phyloP scores from a whole-genome alignment of 2,329 filamentous ascomycete species.

The Calonectria ilicicola region DNA sequence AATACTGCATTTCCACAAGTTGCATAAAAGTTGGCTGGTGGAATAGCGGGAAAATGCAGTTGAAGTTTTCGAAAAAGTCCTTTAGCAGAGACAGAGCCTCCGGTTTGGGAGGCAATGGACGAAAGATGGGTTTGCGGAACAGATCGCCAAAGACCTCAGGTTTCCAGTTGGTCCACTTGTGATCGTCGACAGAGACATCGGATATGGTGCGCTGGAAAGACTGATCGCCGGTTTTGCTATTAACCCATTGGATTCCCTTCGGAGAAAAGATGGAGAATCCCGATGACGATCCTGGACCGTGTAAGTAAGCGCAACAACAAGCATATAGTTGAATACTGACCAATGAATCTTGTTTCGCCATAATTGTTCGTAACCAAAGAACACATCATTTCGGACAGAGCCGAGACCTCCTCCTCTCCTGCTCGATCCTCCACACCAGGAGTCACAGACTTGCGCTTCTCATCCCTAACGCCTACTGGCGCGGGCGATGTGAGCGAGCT shows the following conservation, averaged over 20 bases:
- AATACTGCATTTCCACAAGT: conserved; percentile 93
- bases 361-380: conserved; percentile 94
- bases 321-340: conserved; percentile 59
- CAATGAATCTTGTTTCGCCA: conserved; percentile 96
- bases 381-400: conserved; percentile 98
- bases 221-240: conserved; percentile 94
- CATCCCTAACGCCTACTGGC: conserved; percentile 54
- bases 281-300: conserved; percentile 85
- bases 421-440: conserved; percentile 41
- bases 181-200: conserved; percentile 89
- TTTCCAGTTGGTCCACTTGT: conserved; percentile 98
- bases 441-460: conserved; percentile 45
- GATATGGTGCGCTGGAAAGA: conserved; percentile 97
- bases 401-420: conserved; percentile 77
- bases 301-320: conserved; percentile 21
- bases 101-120: conserved; percentile 84
- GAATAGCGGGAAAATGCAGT: conserved; percentile 97
- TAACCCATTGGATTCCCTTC: conserved; percentile 98
- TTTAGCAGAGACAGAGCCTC: conserved; percentile 89
- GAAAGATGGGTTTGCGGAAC: conserved; percentile 87
- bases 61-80: conserved; percentile 99
- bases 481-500: conserved; percentile 67
- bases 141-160: conserved; percentile 96
- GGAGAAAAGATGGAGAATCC: conserved; percentile 99
- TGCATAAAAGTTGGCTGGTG: conserved; percentile 99